Conservation (phyloP, 495 filamentous ascomycete genomes). For the Daldinia childiae region DNA sequence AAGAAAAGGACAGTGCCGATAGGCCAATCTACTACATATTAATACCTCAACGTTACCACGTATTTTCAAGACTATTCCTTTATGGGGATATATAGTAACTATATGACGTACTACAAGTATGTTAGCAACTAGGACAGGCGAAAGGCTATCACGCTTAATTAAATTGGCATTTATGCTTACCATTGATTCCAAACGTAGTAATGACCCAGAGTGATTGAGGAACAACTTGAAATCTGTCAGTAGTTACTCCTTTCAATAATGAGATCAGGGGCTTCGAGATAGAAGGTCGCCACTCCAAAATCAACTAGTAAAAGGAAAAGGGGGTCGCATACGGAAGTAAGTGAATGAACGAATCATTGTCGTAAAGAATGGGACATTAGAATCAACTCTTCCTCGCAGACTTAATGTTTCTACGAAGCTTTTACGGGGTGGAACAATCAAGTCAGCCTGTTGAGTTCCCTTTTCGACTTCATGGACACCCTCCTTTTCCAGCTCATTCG, state of each 20-base stretch:
- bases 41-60: constrained; percentile 5
- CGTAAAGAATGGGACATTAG: constrained; percentile 63
- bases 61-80: background rate
- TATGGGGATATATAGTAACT: background rate
- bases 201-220: constrained; percentile 69
- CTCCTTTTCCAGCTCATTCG: constrained; percentile 41
- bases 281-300: background rate
- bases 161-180: constrained; percentile 34
- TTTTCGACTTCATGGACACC: constrained; percentile 28
- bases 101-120: constrained; percentile 30
- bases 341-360: constrained; percentile 65
- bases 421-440: constrained; percentile 52
- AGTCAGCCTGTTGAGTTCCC: constrained; percentile 14
- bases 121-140: constrained; percentile 64
- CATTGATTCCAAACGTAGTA: constrained; percentile 57
- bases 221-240: constrained; percentile 46
- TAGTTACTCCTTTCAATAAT: background rate
- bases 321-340: constrained; percentile 53
- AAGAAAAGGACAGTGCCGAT: constrained; percentile 66
- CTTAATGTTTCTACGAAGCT: constrained; percentile 59
- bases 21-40: constrained; percentile 62
- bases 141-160: constrained; percentile 28
- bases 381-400: constrained; percentile 59
- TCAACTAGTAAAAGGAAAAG: background rate
- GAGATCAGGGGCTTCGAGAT: background rate